These are phyloP conservation scores for Lithohypha guttulata DNA, from an alignment of 2,329 filamentous ascomycete genomes.

Conservation along the genomic window DNA sequence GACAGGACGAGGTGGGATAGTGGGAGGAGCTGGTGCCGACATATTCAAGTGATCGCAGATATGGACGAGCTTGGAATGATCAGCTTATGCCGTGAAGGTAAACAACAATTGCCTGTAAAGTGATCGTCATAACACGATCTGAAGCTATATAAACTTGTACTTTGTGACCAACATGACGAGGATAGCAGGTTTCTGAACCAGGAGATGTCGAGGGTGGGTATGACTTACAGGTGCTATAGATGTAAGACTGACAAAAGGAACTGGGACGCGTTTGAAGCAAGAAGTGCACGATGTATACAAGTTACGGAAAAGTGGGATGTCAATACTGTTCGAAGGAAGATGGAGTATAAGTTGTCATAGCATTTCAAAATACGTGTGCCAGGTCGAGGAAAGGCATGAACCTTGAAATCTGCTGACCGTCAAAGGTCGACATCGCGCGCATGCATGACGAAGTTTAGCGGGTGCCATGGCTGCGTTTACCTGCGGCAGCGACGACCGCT, in stretches of 20 bases:
- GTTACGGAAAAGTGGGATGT: conserved; percentile 3
- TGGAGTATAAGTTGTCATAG: conserved; percentile 1
- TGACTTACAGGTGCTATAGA: conserved; percentile 4
- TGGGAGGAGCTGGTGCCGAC: conserved; percentile 40
- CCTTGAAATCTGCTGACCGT: conserved; percentile 3
- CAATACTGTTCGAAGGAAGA: neutral
- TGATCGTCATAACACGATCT: too few relatives aligned
- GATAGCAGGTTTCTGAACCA: too few relatives aligned
- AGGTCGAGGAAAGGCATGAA: neutral
- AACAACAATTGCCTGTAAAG: too few relatives aligned
- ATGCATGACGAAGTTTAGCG: conserved; percentile 4
- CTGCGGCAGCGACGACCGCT: neutral
- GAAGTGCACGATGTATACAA: neutral
- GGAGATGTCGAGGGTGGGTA: too few relatives aligned
- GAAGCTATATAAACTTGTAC: too few relatives aligned
- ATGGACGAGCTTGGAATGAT: too few relatives aligned
- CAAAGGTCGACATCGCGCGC: neutral
- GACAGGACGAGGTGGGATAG: conserved; percentile 52
- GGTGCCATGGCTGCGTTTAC: neutral
- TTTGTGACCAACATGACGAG: too few relatives aligned
- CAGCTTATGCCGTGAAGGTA: too few relatives aligned
- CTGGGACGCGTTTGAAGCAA: neutral
- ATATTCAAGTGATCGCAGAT: too few relatives aligned
- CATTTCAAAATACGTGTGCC: too few relatives aligned
- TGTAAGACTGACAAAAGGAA: conserved; percentile 2